Conservation (phyloP, 805 yeast genomes). For the Ogataea parapolymorpha region DNA sequence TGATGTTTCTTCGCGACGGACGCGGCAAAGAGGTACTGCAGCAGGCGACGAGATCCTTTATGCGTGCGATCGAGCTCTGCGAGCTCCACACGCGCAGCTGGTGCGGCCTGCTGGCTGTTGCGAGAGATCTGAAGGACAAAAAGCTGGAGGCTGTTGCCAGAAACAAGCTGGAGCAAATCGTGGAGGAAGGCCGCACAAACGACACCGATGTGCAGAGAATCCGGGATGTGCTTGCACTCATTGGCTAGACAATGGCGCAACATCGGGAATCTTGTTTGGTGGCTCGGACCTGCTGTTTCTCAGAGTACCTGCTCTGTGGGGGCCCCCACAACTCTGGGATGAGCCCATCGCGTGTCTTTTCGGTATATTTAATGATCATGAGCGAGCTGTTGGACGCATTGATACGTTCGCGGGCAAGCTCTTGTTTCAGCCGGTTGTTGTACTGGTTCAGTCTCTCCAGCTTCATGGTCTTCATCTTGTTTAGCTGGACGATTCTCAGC, state of each 20-base stretch:
- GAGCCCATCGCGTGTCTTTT: conserved; percentile 44
- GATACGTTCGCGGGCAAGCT: conserved; percentile 53
- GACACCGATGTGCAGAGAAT: conserved; percentile 39
- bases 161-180: conserved; percentile 35
- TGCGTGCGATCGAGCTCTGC: conserved; percentile 75
- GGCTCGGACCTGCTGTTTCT: conserved; percentile 14
- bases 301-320: conserved; percentile 35
- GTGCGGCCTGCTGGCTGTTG: conserved; percentile 28
- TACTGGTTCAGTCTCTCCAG: conserved; percentile 58
- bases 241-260: conserved; percentile 24
- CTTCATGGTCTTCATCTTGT: conserved; percentile 44
- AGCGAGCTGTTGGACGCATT: conserved; percentile 62
- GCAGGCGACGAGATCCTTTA: conserved; percentile 43
- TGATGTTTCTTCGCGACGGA: conserved; percentile 9
- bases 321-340: conserved; percentile 45
- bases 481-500: conserved; percentile 39
- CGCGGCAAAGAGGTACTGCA: conserved; percentile 12
- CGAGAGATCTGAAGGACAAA: conserved; percentile 9
- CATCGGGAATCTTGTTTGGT: conserved; percentile 14
- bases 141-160: conserved; percentile 30
- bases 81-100: conserved; percentile 63
- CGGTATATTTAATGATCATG: conserved; percentile 40
- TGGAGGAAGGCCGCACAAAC: conserved; percentile 25
- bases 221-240: conserved; percentile 17
- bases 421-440: conserved; percentile 49